phyloP scores from a whole-genome alignment of 2,329 filamentous ascomycete species.

The Colletotrichum lindemuthianum region DNA sequence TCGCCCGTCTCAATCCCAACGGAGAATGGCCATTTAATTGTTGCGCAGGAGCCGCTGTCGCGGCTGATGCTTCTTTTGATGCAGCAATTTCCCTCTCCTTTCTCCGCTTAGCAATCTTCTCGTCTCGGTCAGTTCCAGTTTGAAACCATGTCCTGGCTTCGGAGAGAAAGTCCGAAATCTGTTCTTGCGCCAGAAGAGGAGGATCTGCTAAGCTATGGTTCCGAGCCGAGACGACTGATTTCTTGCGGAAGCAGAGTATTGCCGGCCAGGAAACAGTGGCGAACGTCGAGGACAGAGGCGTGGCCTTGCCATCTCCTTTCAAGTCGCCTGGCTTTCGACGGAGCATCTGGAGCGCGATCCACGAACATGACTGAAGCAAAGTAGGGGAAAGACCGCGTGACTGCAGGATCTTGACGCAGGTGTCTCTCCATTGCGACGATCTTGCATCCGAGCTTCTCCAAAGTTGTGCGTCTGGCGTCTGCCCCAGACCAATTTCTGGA shows the following conservation, averaged over 20 bases:
- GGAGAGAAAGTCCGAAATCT: conserved; percentile 59
- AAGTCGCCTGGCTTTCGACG: conserved; percentile 55
- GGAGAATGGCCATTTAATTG: conserved; percentile 63
- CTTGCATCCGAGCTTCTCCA: conserved; percentile 54
- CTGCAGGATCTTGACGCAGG: conserved; percentile 61
- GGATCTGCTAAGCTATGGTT: conserved; percentile 52
- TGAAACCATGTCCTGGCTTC: conserved; percentile 61
- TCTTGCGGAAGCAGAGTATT: conserved; percentile 62
- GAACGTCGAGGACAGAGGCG: conserved; percentile 45
- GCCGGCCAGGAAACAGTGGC: conserved; percentile 64
- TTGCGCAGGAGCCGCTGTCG: conserved; percentile 50
- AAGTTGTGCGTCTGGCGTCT: conserved; percentile 64
- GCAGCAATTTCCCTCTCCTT: conserved; percentile 58
- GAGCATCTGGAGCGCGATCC: conserved; percentile 62
- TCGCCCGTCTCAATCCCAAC: conserved; percentile 59
- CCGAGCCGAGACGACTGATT: conserved; percentile 52
- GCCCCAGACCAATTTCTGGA: conserved; percentile 51
- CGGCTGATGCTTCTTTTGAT: conserved; percentile 53
- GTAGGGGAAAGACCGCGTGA: conserved; percentile 59
- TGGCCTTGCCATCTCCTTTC: conserved; percentile 53
- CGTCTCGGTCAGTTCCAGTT: conserved; percentile 56
- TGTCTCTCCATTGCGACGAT: conserved; percentile 58
- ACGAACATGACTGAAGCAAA: conserved; percentile 55
- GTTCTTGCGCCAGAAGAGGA: conserved; percentile 49
- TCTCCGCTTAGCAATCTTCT: conserved; percentile 57